These are phyloP conservation scores for Irpex sp. DNA, from an alignment of 1,284 basidiomycete genomes.

Conservation along the genomic window DNA sequence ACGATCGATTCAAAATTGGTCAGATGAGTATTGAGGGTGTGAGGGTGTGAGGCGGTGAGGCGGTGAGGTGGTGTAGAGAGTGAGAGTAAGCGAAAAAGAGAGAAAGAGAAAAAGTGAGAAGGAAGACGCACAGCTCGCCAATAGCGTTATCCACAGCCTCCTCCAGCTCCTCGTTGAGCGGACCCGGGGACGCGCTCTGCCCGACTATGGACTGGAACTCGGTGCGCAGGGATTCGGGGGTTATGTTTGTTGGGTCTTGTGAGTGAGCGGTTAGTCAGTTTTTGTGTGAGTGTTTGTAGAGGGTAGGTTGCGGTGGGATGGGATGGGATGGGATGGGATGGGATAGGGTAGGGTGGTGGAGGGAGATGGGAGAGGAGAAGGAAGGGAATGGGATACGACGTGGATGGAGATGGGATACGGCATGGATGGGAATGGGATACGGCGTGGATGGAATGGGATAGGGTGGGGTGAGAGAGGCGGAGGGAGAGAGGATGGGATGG, in stretches of 20 bases:
- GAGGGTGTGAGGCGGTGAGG: too few species aligned
- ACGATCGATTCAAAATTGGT: not conserved
- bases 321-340: too few species aligned
- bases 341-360: too few species aligned
- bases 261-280: too few species aligned
- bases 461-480: too few species aligned
- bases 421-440: not conserved
- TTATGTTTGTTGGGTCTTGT: slow-evolving; percentile 20
- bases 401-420: not conserved
- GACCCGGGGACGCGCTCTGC: slow-evolving; percentile 27
- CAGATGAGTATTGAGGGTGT: too few species aligned
- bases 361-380: not conserved
- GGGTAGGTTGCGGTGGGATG: not conserved
- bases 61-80: not conserved
- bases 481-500: not conserved
- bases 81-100: not conserved
- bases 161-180: slow-evolving; percentile 62
- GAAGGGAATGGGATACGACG: not conserved
- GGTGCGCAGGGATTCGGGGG: slow-evolving; percentile 31
- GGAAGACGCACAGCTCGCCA: slow-evolving; percentile 72
- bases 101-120: not conserved
- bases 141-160: slow-evolving; percentile 63
- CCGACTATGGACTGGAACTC: slow-evolving; percentile 33
- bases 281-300: too few species aligned
- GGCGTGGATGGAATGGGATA: too few species aligned